These are phyloP conservation scores for Lactarius hengduanensis DNA, from an alignment of 768 basidiomycete genomes.

Conservation along the genomic window DNA sequence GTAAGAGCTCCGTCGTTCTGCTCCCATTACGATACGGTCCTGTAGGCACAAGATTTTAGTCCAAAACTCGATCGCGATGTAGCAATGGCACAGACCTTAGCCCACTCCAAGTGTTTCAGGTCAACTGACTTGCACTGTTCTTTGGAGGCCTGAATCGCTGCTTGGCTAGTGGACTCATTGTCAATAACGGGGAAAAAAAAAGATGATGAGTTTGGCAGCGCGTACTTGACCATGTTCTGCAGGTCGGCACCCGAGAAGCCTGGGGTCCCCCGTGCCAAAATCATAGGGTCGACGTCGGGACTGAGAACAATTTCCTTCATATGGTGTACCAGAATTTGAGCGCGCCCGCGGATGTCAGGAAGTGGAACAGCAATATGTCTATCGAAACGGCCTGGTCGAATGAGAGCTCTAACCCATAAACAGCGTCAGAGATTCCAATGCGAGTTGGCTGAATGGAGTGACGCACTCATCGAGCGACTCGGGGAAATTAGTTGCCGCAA, in stretches of 20 bases:
- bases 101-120: slow-evolving; percentile 94
- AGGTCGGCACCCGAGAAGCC: slow-evolving; percentile 97
- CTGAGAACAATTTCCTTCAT: slow-evolving; percentile 74
- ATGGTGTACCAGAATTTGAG: slow-evolving; percentile 92
- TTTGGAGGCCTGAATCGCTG: slow-evolving; percentile 92
- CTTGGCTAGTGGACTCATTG: slow-evolving; percentile 51
- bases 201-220: slow-evolving; percentile 24
- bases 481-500: slow-evolving; percentile 98
- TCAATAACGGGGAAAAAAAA: not conserved
- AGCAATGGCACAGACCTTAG: slow-evolving; percentile 59
- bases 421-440: not conserved
- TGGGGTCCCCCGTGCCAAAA: slow-evolving; percentile 90
- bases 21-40: slow-evolving; percentile 97
- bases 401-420: slow-evolving; percentile 63
- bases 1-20: slow-evolving; percentile 86
- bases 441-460: not conserved
- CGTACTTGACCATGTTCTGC: slow-evolving; percentile 94
- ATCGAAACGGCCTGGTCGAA: slow-evolving; percentile 96
- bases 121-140: slow-evolving; percentile 72
- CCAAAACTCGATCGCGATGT: not conserved
- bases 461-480: slow-evolving; percentile 86
- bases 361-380: slow-evolving; percentile 88
- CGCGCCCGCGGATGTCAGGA: slow-evolving; percentile 91
- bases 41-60: slow-evolving; percentile 30
- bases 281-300: slow-evolving; percentile 76